Evolutionary conservation across 139 green algal genomes (phyloP).

Genomic region (Tetradesmus lagerheimii): DNA sequence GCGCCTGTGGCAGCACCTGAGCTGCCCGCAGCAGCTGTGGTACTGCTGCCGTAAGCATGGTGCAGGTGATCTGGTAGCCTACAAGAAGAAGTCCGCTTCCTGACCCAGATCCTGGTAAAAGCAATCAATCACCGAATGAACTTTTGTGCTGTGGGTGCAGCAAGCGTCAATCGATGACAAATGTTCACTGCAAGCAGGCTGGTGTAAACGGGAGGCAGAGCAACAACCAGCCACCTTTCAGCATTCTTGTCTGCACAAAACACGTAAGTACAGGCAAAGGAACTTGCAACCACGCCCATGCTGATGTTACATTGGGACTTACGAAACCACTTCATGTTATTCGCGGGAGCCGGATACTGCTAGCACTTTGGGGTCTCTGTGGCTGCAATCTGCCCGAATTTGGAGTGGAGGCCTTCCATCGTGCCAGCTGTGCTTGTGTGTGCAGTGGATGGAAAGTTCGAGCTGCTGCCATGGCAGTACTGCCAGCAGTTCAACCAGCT

Average conservation of each 20-base stretch:
- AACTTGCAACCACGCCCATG: not conserved
- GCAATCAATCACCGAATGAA: not conserved
- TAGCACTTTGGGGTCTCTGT: no score
- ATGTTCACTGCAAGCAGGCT: not conserved
- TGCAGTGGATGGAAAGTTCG: no score
- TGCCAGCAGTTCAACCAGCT: no score
- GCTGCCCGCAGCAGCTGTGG: conserved; percentile 15
- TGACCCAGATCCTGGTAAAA: not conserved
- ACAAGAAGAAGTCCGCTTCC: not conserved
- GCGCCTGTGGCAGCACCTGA: not conserved
- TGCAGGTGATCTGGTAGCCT: not conserved
- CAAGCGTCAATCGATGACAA: not conserved
- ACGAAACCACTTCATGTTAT: conserved; percentile 1
- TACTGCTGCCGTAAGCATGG: not conserved
- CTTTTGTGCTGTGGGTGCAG: not conserved
- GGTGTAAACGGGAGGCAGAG: not conserved
- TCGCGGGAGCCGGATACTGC: no score
- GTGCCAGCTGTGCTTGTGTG: no score
- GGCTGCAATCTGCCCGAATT: no score
- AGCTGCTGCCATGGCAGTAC: no score
- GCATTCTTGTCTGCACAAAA: not conserved
- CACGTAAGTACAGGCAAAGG: no score
- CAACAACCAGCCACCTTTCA: not conserved
- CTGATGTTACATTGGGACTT: not conserved
- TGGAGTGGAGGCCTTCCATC: no score